These are phyloP conservation scores for Saturnispora dispora DNA, from an alignment of 805 yeast genomes.

Conservation along the genomic window DNA sequence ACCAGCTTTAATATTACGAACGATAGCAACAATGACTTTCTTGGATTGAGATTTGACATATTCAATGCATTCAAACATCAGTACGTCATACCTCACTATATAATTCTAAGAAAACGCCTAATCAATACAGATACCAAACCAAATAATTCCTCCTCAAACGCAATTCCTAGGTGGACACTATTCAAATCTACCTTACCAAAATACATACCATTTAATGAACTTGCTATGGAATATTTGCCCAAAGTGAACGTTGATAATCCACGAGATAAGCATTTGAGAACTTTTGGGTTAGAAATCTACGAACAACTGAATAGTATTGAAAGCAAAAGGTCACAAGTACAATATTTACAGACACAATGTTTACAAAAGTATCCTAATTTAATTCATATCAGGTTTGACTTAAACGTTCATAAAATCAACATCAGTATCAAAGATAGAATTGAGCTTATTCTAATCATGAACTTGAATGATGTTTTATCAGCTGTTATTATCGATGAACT, in stretches of 20 bases:
- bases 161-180: conserved; percentile 21
- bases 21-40: conserved; percentile 22
- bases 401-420: conserved; percentile 22
- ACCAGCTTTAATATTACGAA: conserved; percentile 41
- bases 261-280: conserved; percentile 12
- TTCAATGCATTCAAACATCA: conserved; percentile 23
- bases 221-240: conserved; percentile 22
- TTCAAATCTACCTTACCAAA: conserved; percentile 30
- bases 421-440: conserved; percentile 13
- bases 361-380: conserved; percentile 6
- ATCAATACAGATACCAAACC: not conserved
- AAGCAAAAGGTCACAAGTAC: conserved; percentile 14
- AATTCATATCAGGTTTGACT: conserved; percentile 18
- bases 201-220: conserved; percentile 21
- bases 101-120: conserved; percentile 28
- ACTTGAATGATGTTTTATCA: conserved; percentile 11
- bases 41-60: conserved; percentile 46
- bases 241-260: not conserved
- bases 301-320: conserved; percentile 20
- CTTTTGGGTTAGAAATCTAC: conserved; percentile 22
- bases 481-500: conserved; percentile 2
- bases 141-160: not conserved
- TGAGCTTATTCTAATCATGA: conserved; percentile 20
- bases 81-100: conserved; percentile 38
- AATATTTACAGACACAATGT: conserved; percentile 11